These are phyloP conservation scores for Trifolium subterraneum DNA, from an alignment of 306 rosid genomes.

Conservation along the genomic window DNA sequence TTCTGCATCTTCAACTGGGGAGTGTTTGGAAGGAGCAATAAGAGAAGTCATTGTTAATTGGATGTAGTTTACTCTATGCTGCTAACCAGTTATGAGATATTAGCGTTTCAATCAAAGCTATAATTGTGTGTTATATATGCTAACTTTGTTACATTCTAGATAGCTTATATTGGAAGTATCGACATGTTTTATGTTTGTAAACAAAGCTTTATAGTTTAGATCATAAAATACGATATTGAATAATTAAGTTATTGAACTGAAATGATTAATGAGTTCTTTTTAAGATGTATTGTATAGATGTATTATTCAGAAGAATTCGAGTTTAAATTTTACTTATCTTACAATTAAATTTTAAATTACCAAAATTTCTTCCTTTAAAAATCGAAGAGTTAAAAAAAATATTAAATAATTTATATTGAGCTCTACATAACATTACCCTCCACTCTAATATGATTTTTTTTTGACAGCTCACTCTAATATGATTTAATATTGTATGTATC, in stretches of 20 bases:
- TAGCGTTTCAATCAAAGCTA: conserved; percentile 14
- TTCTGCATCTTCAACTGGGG: conserved; percentile 71
- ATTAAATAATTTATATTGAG: neutral
- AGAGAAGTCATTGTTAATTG: conserved; percentile 59
- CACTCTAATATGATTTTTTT: neutral
- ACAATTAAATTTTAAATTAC: too few relatives aligned
- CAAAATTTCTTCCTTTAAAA: too few relatives aligned
- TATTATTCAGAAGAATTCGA: too few relatives aligned
- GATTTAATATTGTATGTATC: neutral
- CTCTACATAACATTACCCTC: neutral
- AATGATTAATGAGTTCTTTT: too few relatives aligned
- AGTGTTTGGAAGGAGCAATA: conserved; percentile 45
- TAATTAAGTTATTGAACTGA: too few relatives aligned
- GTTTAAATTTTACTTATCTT: too few relatives aligned
- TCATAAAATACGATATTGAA: neutral
- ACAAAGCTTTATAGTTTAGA: neutral
- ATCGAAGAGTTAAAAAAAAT: too few relatives aligned
- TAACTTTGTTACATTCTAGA: conserved; percentile 7
- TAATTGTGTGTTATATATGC: neutral
- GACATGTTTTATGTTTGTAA: neutral
- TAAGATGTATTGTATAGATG: too few relatives aligned
- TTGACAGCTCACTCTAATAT: neutral
- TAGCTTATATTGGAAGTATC: neutral
- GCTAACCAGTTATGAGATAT: neutral
- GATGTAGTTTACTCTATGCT: neutral